A percentile compares a stretch with the other conserved stretches of the same genome.
Evolutionary conservation across 1,139 yeast genomes (phyloP).

Genomic region (Lodderomyces margitis): DNA sequence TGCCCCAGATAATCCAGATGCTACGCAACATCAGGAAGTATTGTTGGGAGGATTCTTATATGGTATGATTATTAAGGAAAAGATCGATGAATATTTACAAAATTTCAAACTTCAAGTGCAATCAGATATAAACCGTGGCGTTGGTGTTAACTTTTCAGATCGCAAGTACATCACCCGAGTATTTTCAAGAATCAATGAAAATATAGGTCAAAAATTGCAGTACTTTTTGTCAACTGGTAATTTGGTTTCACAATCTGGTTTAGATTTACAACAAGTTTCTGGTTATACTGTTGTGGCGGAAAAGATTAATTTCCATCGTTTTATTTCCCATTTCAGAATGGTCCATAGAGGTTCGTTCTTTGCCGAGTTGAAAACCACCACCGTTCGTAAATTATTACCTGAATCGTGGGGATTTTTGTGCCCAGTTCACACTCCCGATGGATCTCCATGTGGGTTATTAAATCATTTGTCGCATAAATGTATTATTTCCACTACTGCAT

Average conservation of each 20-base stretch:
- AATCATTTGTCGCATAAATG: constrained; percentile 97
- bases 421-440: constrained; percentile 99
- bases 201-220: constrained; percentile 91
- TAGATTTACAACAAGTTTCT: constrained; percentile 96
- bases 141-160: constrained; percentile 81
- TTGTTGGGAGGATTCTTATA: constrained; percentile 92
- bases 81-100: constrained; percentile 87
- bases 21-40: constrained; percentile 98
- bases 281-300: constrained; percentile 99
- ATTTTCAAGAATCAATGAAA: constrained; percentile 79
- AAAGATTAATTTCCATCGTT: constrained; percentile 94
- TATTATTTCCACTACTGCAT: constrained; percentile 71
- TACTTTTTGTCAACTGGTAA: constrained; percentile 97
- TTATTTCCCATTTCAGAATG: constrained; percentile 97
- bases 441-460: constrained; percentile 97
- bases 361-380: constrained; percentile 95
- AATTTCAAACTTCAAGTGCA: constrained; percentile 71
- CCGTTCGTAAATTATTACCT: constrained; percentile 93
- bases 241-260: constrained; percentile 92
- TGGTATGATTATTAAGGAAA: constrained; percentile 96
- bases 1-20: constrained; percentile 97
- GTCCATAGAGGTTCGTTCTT: constrained; percentile 99
- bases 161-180: constrained; percentile 80
- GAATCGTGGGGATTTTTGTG: constrained; percentile 99
- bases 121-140: constrained; percentile 77